Evolutionary conservation across 768 basidiomycete species (phyloP).

Genomic region (Calocybe indica): DNA sequence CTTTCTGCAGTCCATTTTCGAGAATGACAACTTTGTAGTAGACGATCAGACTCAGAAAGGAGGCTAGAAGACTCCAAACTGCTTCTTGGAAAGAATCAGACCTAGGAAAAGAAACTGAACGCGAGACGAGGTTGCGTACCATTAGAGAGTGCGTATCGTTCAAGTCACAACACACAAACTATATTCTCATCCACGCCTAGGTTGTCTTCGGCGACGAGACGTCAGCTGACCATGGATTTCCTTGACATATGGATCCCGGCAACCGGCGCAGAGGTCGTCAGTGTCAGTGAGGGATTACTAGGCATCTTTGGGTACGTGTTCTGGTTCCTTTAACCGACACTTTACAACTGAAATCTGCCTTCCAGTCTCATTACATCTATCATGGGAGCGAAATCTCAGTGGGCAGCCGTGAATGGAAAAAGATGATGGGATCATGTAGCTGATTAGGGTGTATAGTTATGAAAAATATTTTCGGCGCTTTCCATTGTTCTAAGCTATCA

Average conservation of each 20-base stretch:
- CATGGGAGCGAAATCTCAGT: conserved; percentile 63
- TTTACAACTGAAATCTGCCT: conserved; percentile 4
- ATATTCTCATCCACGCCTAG: conserved; percentile 23
- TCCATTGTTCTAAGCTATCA: background rate
- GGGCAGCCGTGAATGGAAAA: conserved; percentile 47
- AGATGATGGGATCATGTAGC: conserved; percentile 17
- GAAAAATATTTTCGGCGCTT: too few relatives aligned
- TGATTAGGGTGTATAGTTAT: background rate
- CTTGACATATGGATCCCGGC: conserved; percentile 91
- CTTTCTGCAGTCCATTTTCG: too few relatives aligned
- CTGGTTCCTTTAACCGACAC: background rate
- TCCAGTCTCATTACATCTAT: conserved; percentile 63
- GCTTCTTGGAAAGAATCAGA: conserved; percentile 60
- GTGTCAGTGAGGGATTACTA: conserved; percentile 77
- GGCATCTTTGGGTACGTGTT: conserved; percentile 74
- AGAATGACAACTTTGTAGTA: conserved; percentile 13
- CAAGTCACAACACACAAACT: background rate
- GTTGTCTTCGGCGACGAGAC: conserved; percentile 57
- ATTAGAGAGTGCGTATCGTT: conserved; percentile 42
- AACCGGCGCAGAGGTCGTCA: conserved; percentile 66
- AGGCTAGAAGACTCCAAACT: conserved; percentile 47
- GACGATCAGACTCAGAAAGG: conserved; percentile 57
- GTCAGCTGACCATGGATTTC: conserved; percentile 80
- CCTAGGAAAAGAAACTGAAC: conserved; percentile 54
- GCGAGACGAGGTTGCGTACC: conserved; percentile 57